These are phyloP conservation scores for Zasmidium cellare DNA, from an alignment of 2,329 filamentous ascomycete species.

Conservation along the genomic window DNA sequence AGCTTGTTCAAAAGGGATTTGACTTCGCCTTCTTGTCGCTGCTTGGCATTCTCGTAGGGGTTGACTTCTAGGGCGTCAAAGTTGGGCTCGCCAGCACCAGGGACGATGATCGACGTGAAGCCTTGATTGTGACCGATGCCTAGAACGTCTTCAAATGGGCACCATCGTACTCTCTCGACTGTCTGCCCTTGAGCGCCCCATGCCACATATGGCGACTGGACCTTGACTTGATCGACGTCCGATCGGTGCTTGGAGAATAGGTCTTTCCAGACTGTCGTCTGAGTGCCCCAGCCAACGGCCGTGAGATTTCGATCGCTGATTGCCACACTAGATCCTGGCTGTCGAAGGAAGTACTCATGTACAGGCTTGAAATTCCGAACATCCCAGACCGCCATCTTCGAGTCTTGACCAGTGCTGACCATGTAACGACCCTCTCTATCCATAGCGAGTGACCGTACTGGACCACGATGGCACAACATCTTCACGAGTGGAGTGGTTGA, in stretches of 20 bases:
- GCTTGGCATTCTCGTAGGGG: slow-evolving; percentile 90
- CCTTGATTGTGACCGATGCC: slow-evolving; percentile 82
- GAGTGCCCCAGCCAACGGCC: slow-evolving; percentile 87
- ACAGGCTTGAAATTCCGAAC: slow-evolving; percentile 92
- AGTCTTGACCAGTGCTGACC: slow-evolving; percentile 88
- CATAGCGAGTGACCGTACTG: slow-evolving; percentile 79
- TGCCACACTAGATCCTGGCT: slow-evolving; percentile 78
- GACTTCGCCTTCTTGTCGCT: slow-evolving; percentile 90
- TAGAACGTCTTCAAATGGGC: slow-evolving; percentile 90
- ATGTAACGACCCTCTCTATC: slow-evolving; percentile 93
- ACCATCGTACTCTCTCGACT: slow-evolving; percentile 84
- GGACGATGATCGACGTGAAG: slow-evolving; percentile 86
- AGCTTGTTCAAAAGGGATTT: slow-evolving; percentile 89
- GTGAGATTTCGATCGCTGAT: slow-evolving; percentile 89
- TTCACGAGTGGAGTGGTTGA: slow-evolving; percentile 84
- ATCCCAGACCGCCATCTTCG: slow-evolving; percentile 94
- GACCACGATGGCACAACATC: slow-evolving; percentile 83
- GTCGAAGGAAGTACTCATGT: slow-evolving; percentile 80
- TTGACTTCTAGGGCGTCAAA: slow-evolving; percentile 92
- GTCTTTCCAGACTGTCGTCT: slow-evolving; percentile 86
- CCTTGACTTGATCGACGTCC: slow-evolving; percentile 68
- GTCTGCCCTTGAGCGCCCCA: slow-evolving; percentile 85
- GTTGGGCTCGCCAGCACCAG: slow-evolving; percentile 95
- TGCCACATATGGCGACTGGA: slow-evolving; percentile 85
- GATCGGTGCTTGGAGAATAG: slow-evolving; percentile 70